A percentile compares a stretch with the other conserved stretches of the same genome.
These are phyloP conservation scores for Aeschynomene evenia DNA, from an alignment of 306 rosid genomes.

Conservation along the genomic window DNA sequence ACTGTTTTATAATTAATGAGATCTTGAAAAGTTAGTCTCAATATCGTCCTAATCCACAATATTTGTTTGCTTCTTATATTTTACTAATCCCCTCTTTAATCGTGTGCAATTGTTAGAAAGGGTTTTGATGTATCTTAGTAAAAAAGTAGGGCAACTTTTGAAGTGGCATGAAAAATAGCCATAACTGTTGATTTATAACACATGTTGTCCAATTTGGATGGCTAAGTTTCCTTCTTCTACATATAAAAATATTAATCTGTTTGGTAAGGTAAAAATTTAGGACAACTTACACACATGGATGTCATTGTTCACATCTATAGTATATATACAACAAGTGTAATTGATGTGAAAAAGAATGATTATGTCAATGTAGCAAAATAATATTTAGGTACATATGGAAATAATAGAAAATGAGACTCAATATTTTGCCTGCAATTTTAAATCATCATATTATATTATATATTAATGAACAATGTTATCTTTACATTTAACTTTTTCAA, in stretches of 20 bases:
- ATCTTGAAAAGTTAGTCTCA: not conserved
- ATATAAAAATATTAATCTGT: not conserved
- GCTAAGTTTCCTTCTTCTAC: not conserved
- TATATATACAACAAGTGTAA: too few species aligned
- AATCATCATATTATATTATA: too few species aligned
- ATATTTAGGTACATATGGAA: too few species aligned
- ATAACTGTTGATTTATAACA: not conserved
- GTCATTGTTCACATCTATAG: too few species aligned
- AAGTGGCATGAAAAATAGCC: not conserved
- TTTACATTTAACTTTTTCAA: too few species aligned
- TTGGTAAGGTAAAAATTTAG: not conserved
- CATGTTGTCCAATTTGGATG: not conserved
- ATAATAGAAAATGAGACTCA: too few species aligned
- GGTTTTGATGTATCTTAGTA: not conserved
- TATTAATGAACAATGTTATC: too few species aligned
- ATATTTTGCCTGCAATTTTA: too few species aligned
- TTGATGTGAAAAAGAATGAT: too few species aligned
- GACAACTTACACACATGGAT: too few species aligned
- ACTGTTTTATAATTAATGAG: not conserved
- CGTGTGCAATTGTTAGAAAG: not conserved
- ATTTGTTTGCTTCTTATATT: not conserved
- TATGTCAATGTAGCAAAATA: too few species aligned
- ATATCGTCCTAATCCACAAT: not conserved
- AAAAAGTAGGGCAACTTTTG: not conserved
- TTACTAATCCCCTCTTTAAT: not conserved